Evolutionary conservation across 179 eudicot genomes (phyloP), one percentile per base, ranked within the genome.

Genomic region (Beta macrorhiza): DNA sequence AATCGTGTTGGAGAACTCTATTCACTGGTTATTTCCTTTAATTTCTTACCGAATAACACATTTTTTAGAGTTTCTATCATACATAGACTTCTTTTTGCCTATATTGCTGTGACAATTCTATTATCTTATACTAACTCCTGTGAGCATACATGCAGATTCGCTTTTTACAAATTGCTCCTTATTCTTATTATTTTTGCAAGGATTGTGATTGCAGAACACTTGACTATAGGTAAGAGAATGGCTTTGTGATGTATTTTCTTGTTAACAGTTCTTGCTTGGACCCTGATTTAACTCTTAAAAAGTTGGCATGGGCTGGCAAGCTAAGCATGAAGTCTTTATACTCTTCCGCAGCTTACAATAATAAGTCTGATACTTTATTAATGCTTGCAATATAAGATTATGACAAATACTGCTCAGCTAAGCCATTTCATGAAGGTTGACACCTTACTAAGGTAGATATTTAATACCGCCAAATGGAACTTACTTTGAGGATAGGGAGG

Each of bases 1-100:
- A 97, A 97, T 85, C 97, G 95, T 84, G 97, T 94, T 44, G 99
- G 99, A 81, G 99, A 97, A 84, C 93, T 97, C 73, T 93, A 97
- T 80, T 94, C 98, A 74, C 91, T 97, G 91, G 98, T 97, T 85
- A 74, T 89, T 65, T 86, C 63, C 29, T 61, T 58, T 86, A 72
- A 16, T 61, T 57, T 73, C 20, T 37, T 51, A 32, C 22, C 29
- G 55, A 55, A 55, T 14, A 51, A 56, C 77, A 29, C 65, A n/a
- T 72, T 5, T 13, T 16, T 73, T 72, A 51, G 59, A n/a, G 57
- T 37, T 52, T 80, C 13, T 53, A 17, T 17, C 65, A 13, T n/a
- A 16, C 7, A 52, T 3, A 57, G 12, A 16, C 45, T 15, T 61
- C 71, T 83, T 45, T 76, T 53, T 75, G 70, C 72, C 37, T 65